Percentiles rank a stretch among this genome's conserved stretches.
Evolutionary conservation across 2,329 filamentous ascomycete genomes (phyloP).

Genomic region (Penicillium sp.): DNA sequence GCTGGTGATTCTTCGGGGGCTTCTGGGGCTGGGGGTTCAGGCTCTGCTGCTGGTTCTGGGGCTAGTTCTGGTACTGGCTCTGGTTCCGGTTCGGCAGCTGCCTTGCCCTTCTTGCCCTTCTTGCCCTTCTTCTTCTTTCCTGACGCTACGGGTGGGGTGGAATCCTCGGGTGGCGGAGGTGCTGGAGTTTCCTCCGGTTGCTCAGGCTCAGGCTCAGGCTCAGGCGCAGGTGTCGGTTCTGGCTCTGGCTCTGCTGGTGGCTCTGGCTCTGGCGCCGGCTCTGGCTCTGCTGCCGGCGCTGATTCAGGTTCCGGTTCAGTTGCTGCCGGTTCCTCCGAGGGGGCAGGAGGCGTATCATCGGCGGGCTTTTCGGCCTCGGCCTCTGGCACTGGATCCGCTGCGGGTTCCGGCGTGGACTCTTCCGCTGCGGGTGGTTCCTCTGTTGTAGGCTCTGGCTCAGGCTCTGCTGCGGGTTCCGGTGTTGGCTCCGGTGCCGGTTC

Average conservation of each 20-base stretch:
- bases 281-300: neutral
- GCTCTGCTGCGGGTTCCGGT: too few relatives aligned
- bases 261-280: neutral
- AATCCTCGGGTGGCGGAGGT: constrained; percentile 2
- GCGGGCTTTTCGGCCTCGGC: neutral
- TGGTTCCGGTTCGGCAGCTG: neutral
- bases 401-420: constrained; percentile 17
- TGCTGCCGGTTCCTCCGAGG: neutral
- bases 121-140: neutral
- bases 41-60: neutral
- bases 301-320: neutral
- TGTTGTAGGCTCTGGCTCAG: too few relatives aligned
- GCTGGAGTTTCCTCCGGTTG: constrained; percentile 6
- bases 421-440: constrained; percentile 4
- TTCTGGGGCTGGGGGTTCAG: neutral
- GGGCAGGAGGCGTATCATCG: neutral
- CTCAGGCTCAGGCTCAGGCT: neutral
- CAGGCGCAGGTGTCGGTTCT: neutral
- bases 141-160: constrained; percentile 15
- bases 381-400: constrained; percentile 1
- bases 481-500: constrained; percentile 6
- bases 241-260: neutral
- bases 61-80: neutral
- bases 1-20: neutral
- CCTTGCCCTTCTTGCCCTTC: neutral